A percentile compares a stretch with the other conserved stretches of the same genome.
These are phyloP conservation scores for Taphrina pruni DNA, from an alignment of 1,139 yeast genomes.

Conservation along the genomic window DNA sequence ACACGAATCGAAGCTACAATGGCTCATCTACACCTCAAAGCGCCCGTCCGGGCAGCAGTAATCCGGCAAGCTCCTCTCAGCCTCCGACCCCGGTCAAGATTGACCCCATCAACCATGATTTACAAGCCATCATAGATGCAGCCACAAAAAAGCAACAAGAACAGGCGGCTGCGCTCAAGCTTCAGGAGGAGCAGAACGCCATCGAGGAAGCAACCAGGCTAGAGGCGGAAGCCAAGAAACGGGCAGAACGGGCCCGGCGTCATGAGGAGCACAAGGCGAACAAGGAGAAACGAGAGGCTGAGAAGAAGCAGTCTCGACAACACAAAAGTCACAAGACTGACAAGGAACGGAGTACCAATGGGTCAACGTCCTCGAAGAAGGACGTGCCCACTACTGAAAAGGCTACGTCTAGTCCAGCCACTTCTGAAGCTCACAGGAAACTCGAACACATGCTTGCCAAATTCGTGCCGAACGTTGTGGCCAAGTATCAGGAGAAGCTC, in stretches of 20 bases:
- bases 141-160: constrained; percentile 53
- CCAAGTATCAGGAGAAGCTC: constrained; percentile 63
- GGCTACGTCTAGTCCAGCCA: background rate
- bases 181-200: constrained; percentile 45
- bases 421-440: constrained; percentile 2
- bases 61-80: constrained; percentile 2
- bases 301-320: constrained; percentile 18
- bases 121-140: constrained; percentile 56
- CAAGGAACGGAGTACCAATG: background rate
- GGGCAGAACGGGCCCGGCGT: constrained; percentile 35
- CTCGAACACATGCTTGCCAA: constrained; percentile 62
- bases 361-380: constrained; percentile 2
- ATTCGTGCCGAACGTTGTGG: constrained; percentile 78
- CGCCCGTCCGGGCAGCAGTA: background rate
- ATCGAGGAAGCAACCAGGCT: constrained; percentile 44
- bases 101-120: constrained; percentile 47
- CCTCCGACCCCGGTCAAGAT: constrained; percentile 37
- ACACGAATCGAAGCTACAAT: background rate
- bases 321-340: background rate
- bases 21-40: background rate
- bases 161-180: constrained; percentile 46
- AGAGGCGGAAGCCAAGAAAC: constrained; percentile 37
- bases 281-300: constrained; percentile 23
- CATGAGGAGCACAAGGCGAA: constrained; percentile 40
- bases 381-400: background rate